Conservation (phyloP, 345 rosid species). For the Excoecaria cochinchinensis region DNA sequence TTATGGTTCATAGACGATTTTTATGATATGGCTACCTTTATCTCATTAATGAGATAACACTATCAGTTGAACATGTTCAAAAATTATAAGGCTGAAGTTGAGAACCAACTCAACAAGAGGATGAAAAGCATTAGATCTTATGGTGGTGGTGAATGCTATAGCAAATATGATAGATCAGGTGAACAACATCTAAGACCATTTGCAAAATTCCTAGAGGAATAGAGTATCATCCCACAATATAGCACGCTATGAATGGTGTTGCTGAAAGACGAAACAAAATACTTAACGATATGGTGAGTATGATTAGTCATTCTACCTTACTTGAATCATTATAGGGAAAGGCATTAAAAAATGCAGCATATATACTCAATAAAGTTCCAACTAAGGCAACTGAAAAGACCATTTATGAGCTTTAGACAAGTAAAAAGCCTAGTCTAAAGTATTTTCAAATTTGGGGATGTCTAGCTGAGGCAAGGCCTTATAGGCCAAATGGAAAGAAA, state of each 20-base stretch:
- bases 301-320: not conserved
- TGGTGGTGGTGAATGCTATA: not conserved
- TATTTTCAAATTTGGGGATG: too few species aligned
- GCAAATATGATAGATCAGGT: not conserved
- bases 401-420: not conserved
- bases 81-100: not conserved
- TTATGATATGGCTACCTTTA: too few species aligned
- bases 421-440: not conserved
- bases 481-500: slow-evolving; percentile 2
- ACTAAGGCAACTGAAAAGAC: not conserved
- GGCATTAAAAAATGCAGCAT: not conserved
- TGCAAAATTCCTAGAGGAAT: not conserved
- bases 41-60: not conserved
- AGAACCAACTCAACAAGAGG: not conserved
- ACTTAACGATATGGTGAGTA: not conserved
- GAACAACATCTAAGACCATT: not conserved
- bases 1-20: not conserved
- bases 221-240: not conserved
- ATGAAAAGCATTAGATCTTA: not conserved
- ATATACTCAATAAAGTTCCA: not conserved
- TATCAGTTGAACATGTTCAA: not conserved
- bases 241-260: not conserved
- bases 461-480: not conserved
- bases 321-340: not conserved
- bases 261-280: not conserved